Conservation (phyloP, 2,329 filamentous ascomycete genomes). For the Penicillium palitans region DNA sequence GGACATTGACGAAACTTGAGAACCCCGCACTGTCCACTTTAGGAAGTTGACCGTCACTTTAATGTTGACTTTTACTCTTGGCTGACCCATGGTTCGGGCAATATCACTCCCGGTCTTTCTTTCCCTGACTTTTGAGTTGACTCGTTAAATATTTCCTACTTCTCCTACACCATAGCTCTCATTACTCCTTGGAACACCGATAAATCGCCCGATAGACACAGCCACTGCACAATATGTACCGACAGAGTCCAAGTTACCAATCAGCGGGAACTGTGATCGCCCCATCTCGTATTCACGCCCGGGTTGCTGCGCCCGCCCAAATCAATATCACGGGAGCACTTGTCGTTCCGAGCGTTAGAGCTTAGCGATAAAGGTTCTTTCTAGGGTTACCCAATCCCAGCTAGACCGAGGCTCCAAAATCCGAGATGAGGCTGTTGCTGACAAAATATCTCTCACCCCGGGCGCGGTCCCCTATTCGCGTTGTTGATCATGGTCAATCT, state of each 20-base stretch:
- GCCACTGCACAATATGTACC: conserved; percentile 13
- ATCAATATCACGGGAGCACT: conserved; percentile 13
- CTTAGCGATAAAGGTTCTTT: neutral
- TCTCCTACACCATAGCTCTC: neutral
- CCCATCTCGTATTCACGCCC: conserved; percentile 22
- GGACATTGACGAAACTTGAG: neutral
- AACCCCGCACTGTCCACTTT: neutral
- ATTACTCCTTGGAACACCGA: neutral
- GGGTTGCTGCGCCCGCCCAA: conserved; percentile 8
- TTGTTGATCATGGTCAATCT: conserved; percentile 5
- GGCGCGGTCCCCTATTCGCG: conserved; percentile 1
- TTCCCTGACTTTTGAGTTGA: neutral
- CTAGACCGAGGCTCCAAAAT: conserved; percentile 1
- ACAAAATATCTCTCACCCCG: conserved; percentile 9
- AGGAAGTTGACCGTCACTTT: neutral
- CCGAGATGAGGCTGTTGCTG: conserved; percentile 24
- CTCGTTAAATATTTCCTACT: neutral
- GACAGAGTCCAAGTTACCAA: conserved; percentile 12
- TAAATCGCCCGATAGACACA: conserved; percentile 3
- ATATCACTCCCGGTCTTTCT: neutral
- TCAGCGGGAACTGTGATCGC: conserved; percentile 4
- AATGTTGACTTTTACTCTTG: neutral
- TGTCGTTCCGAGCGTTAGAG: conserved; percentile 1
- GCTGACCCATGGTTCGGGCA: neutral
- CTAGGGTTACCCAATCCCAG: conserved; percentile 4